A percentile compares a stretch with the other conserved stretches of the same genome.
phyloP scores from a whole-genome alignment of 192 early-diverging fungal species.

The Globomyces pollinis-pini region DNA sequence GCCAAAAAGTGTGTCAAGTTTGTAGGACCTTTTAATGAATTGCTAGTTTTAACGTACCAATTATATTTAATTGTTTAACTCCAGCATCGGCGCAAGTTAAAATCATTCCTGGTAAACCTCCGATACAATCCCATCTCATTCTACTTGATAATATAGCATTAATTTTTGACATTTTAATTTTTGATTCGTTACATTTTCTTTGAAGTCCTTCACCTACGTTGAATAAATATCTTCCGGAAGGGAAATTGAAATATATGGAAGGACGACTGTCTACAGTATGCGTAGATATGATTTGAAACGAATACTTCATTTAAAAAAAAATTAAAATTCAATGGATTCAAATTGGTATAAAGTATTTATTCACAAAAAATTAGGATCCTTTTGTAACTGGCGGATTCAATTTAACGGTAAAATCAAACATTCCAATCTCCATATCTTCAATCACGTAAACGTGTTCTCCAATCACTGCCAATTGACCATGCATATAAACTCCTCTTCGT shows the following conservation, averaged over 20 bases:
- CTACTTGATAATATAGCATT: constrained; percentile 19
- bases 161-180: constrained; percentile 3
- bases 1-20: constrained; percentile 76
- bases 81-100: constrained; percentile 81
- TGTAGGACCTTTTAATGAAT: constrained; percentile 63
- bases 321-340: too few relatives aligned
- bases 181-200: neutral
- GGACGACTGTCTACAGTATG: neutral
- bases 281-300: neutral
- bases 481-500: too few relatives aligned
- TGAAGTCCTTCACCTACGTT: neutral
- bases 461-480: too few relatives aligned
- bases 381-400: too few relatives aligned
- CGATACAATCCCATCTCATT: constrained; percentile 76
- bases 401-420: too few relatives aligned
- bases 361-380: too few relatives aligned
- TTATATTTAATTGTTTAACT: constrained; percentile 32
- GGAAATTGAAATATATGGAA: neutral
- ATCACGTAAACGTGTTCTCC: too few relatives aligned
- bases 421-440: too few relatives aligned
- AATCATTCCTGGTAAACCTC: constrained; percentile 90
- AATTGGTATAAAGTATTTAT: too few relatives aligned
- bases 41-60: too few relatives aligned
- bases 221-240: neutral
- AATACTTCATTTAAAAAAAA: neutral